These are phyloP conservation scores for Achaetomiella virescens DNA, from an alignment of 495 filamentous ascomycete species.

Conservation along the genomic window DNA sequence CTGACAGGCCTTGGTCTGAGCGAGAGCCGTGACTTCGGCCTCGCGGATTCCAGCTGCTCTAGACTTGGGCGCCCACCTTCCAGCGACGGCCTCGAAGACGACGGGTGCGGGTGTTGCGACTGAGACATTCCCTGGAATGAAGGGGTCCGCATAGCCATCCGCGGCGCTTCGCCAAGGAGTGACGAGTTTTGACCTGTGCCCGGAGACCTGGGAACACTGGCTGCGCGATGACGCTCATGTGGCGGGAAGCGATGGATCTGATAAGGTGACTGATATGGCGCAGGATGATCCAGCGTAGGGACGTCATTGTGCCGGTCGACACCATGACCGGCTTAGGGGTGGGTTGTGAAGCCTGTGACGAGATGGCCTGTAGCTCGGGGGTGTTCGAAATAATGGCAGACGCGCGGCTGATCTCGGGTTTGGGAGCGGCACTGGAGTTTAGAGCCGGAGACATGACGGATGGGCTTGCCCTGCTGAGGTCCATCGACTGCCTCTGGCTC, in stretches of 20 bases:
- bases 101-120: constrained; percentile 43
- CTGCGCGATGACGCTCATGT: constrained; percentile 49
- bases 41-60: constrained; percentile 52
- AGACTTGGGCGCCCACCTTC: constrained; percentile 63
- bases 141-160: constrained; percentile 31
- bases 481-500: constrained; percentile 31
- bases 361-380: constrained; percentile 47
- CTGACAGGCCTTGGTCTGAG: constrained; percentile 43
- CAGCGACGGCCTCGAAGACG: constrained; percentile 73
- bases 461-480: constrained; percentile 26
- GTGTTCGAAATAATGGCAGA: constrained; percentile 48
- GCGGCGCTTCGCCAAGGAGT: constrained; percentile 27
- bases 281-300: constrained; percentile 51
- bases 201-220: constrained; percentile 45
- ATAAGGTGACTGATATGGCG: constrained; percentile 28
- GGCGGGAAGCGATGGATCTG: constrained; percentile 60
- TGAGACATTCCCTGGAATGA: constrained; percentile 45
- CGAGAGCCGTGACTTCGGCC: constrained; percentile 19
- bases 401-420: constrained; percentile 42
- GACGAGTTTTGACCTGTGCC: constrained; percentile 29
- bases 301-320: constrained; percentile 93
- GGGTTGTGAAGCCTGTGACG: constrained; percentile 44
- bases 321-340: constrained; percentile 65
- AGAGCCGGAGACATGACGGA: constrained; percentile 23
- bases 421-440: constrained; percentile 37